Evolutionary conservation across 441 rosid species (phyloP).

Genomic region (Euphorbia corollata): DNA sequence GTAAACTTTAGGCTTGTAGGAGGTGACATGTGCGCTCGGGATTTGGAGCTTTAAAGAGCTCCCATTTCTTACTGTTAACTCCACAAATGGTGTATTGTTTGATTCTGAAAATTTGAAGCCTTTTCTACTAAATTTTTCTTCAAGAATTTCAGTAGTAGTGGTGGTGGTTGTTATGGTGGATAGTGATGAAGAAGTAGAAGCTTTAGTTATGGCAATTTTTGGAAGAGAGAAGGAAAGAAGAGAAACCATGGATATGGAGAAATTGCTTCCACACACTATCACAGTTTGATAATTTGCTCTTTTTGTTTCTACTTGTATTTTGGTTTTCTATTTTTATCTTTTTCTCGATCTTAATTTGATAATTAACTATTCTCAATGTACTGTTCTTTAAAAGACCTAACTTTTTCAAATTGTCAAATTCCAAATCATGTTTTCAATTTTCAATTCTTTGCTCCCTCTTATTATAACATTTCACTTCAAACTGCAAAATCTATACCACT

Average conservation of each 20-base stretch:
- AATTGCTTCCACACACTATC: constrained; percentile 28
- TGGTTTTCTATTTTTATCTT: constrained; percentile 8
- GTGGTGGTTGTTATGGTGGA: constrained; percentile 21
- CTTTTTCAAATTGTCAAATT: no score
- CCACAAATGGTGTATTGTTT: constrained; percentile 46
- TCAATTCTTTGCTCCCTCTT: no score
- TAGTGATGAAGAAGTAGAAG: constrained; percentile 29
- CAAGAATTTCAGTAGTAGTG: constrained; percentile 37
- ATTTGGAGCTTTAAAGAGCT: constrained; percentile 57
- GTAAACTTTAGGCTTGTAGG: constrained; percentile 73
- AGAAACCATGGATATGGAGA: constrained; percentile 19
- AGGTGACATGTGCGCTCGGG: constrained; percentile 69
- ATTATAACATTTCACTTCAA: no score
- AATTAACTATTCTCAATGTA: no score
- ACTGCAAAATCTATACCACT: no score
- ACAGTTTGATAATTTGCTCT: not conserved
- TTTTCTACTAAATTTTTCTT: constrained; percentile 57
- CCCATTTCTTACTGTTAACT: constrained; percentile 79
- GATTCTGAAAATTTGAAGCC: constrained; percentile 69
- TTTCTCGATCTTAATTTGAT: not conserved
- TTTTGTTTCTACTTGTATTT: constrained; percentile 30
- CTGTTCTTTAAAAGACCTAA: no score
- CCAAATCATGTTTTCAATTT: no score
- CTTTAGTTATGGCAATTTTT: constrained; percentile 39
- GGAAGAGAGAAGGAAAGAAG: constrained; percentile 55